Conservation (phyloP, 129 eudicot species). For the Cynara cardunculus region DNA sequence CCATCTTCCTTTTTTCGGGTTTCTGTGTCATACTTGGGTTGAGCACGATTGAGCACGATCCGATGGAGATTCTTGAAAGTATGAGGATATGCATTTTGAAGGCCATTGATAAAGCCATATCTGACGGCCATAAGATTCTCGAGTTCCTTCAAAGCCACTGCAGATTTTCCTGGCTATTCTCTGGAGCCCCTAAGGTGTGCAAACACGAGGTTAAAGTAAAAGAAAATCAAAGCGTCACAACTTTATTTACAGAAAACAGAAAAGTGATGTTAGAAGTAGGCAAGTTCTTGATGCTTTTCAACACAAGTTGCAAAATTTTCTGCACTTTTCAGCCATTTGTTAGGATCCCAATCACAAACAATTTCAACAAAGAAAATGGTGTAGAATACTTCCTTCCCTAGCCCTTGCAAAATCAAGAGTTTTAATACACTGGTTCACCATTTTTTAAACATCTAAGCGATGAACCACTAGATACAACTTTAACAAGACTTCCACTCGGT, state of each 20-base stretch:
- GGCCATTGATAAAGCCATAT: constrained; percentile 81
- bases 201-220: neutral
- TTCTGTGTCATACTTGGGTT: neutral
- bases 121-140: constrained; percentile 43
- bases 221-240: neutral
- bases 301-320: neutral
- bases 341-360: neutral
- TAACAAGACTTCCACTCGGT: neutral
- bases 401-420: neutral
- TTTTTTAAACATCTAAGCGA: neutral
- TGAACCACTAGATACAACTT: neutral
- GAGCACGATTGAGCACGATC: constrained; percentile 98
- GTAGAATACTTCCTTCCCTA: neutral
- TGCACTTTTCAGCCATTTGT: neutral
- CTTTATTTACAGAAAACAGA: neutral
- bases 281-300: neutral
- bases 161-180: neutral
- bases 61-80: constrained; percentile 88
- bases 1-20: no score
- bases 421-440: neutral
- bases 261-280: neutral
- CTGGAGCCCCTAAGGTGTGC: no score
- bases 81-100: constrained; percentile 68
- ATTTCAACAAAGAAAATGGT: neutral
- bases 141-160: no score